These are phyloP conservation scores for Calocybe cyanea DNA, from an alignment of 768 basidiomycete genomes.

Conservation along the genomic window DNA sequence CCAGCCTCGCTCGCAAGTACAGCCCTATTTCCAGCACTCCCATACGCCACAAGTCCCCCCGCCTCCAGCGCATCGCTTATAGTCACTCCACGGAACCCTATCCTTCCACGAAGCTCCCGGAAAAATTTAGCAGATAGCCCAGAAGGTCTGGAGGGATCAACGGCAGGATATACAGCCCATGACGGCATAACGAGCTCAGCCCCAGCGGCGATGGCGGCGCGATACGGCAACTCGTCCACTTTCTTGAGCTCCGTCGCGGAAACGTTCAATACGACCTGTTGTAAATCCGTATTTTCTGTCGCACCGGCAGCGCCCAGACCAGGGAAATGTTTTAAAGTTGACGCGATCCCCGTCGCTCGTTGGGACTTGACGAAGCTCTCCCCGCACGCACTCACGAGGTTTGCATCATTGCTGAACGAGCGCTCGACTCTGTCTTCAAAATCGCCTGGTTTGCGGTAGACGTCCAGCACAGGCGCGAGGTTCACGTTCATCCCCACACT, in stretches of 20 bases:
- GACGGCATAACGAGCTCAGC: conserved; percentile 15
- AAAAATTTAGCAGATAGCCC: conserved; percentile 10
- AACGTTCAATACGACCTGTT: conserved; percentile 11
- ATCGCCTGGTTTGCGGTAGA: conserved; percentile 14
- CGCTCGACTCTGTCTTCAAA: conserved; percentile 12
- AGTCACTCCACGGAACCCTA: conserved; percentile 14
- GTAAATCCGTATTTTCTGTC: conserved; percentile 6
- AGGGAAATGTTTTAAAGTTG: conserved; percentile 15
- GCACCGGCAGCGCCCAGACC: conserved; percentile 14
- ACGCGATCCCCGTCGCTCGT: conserved; percentile 12
- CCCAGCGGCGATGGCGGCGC: conserved; percentile 10
- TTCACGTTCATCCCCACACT: conserved; percentile 16
- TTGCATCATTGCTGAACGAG: conserved; percentile 14
- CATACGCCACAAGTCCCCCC: conserved; percentile 7
- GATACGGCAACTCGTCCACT: conserved; percentile 14
- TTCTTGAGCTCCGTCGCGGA: conserved; percentile 6
- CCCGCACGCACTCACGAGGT: conserved; percentile 8
- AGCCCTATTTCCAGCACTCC: conserved; percentile 8
- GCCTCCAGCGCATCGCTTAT: conserved; percentile 14
- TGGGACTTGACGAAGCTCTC: conserved; percentile 10
- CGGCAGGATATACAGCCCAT: conserved; percentile 13
- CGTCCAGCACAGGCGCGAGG: conserved; percentile 15
- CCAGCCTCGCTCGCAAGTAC: conserved; percentile 13
- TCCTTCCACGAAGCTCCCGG: conserved; percentile 12
- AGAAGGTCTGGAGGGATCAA: conserved; percentile 9